Base-by-base conservation (phyloP, 2,329 filamentous ascomycete species). In the Tolypocladium endophyticum region DNA sequence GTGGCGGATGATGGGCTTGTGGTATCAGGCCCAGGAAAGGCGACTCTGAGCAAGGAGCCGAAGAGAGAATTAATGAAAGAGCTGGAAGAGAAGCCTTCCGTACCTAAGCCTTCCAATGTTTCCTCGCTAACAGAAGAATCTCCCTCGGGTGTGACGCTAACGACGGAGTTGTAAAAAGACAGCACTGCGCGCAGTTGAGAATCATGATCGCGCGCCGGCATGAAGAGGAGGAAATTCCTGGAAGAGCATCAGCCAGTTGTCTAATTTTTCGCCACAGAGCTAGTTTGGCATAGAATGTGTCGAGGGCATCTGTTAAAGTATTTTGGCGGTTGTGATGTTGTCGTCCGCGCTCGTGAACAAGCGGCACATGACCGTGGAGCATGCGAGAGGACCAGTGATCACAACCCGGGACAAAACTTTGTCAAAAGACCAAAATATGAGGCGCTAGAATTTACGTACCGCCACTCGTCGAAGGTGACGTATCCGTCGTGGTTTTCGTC, bases 391-490 rank as follows among this genome's bases (percentile, higher is more conserved):
- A 43, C 55, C 52, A 47, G 57, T 57, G 59, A 62, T 58, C 60
- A 54, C 53, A 25, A 41, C 52, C 60, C 60, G 53, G 30, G 30
- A 35, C 30, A 20, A 54, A n/a, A 16, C 41, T 20, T 33, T 55
- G 56, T 55, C 59, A 60, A 58, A 20, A 20, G 56, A 43, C 59
- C 39, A 39, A 56, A 33, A 16, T 16, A 3, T 11, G 12, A 9
- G 38, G 25, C 30, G 18, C 33, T 38, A 25, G 41, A 57, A 28
- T 35, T 25, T 25, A 79, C 87, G 75, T 85, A 97, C 93, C 93
- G 87, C 94, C 94, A 97, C 81, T 99, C 94, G 65, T 91, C 87
- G 74, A 96, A 97, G 63, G 82, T 92, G 66, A 97, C 96, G 64
- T 78, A 85, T 55, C 92, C 92, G 72, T 99, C 92, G 66, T 87